Base-by-base conservation (phyloP, 1,284 basidiomycete species). In the Microbotryomycetes sp. region DNA sequence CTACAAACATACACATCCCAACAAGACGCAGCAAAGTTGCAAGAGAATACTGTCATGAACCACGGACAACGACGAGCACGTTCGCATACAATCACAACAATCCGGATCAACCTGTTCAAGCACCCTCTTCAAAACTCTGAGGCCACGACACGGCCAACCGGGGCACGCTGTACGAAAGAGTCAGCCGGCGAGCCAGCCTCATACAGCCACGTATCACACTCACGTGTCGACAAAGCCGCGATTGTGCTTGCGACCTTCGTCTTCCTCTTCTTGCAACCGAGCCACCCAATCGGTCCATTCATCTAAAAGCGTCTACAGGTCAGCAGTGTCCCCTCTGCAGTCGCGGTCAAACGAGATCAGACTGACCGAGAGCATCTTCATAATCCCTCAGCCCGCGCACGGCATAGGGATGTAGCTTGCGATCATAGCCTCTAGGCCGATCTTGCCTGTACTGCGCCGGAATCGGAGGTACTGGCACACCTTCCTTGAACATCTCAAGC, bases 321-420 rank as follows among this genome's bases (percentile, higher is more conserved):
- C n/a, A n/a, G n/a, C n/a, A n/a, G n/a, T n/a, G n/a, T n/a, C n/a
- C n/a, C n/a, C n/a, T n/a, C n/a, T n/a, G n/a, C n/a, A n/a, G n/a
- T 21, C 13, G 21, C 50, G 50, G 21, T 11, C 26, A 16, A 21
- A 52, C 21, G 16, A 24, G 28, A 28, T 29, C 4, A 4, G 16
- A 71, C 72, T 78, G 77, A 66, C 75, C 75, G 63, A 78, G 72
- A 41, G 76, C 76, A 64, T 78, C 77, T 68, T 79, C 79, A 45
- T 79, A 72, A 66, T 80, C 79, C 26, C 76, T 73, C 61, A 80
- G 67, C 65, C 78, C 78, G 41, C 78, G 69, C 21, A 78, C 73
- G 5, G 78, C 78, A 66, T 80, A 80, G 45, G 76, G 76, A 61
- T 80, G 79, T 28, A 78, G 69, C 35, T 60, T 67, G 57, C 62